Percentiles rank a stretch among this genome's conserved stretches.
Conservation (phyloP, 2,329 filamentous ascomycete genomes). For the Colletotrichum sp. region DNA sequence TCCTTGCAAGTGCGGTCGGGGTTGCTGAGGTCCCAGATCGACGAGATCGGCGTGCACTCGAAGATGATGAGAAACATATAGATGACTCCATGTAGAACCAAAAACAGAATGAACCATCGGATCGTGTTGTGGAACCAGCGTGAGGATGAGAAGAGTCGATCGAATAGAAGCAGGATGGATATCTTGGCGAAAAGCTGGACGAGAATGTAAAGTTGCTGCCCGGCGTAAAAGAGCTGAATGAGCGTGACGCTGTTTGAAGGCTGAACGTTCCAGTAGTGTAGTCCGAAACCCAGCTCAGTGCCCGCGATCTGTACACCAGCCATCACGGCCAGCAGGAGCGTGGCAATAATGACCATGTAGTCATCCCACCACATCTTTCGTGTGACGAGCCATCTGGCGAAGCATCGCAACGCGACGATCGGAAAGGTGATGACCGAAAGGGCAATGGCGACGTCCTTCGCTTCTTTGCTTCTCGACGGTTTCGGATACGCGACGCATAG, state of each 20-base stretch:
- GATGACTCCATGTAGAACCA: slow-evolving; percentile 19
- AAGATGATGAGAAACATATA: slow-evolving; percentile 25
- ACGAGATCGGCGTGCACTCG: slow-evolving; percentile 15
- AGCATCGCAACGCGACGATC: slow-evolving; percentile 11
- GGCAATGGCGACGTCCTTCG: slow-evolving; percentile 27
- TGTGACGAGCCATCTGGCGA: slow-evolving; percentile 10
- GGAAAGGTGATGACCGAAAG: slow-evolving; percentile 5
- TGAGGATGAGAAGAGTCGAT: slow-evolving; percentile 16
- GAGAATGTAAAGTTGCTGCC: slow-evolving; percentile 26
- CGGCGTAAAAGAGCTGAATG: slow-evolving; percentile 19
- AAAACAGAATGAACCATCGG: background rate
- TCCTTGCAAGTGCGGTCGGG: background rate
- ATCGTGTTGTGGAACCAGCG: slow-evolving; percentile 13
- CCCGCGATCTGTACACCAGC: slow-evolving; percentile 18
- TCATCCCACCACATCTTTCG: slow-evolving; percentile 21
- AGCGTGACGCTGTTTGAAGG: background rate
- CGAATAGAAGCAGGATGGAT: slow-evolving; percentile 27
- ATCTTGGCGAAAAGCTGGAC: slow-evolving; percentile 27
- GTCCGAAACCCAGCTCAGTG: slow-evolving; percentile 23
- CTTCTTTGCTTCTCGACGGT: slow-evolving; percentile 10
- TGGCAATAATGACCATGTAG: background rate
- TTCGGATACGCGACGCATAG: slow-evolving; percentile 22
- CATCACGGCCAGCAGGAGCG: slow-evolving; percentile 6
- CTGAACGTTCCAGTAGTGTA: slow-evolving; percentile 27
- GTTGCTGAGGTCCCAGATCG: slow-evolving; percentile 13